Evolutionary conservation across 345 rosid species (phyloP).

Genomic region (Noccaea bulbosa): DNA sequence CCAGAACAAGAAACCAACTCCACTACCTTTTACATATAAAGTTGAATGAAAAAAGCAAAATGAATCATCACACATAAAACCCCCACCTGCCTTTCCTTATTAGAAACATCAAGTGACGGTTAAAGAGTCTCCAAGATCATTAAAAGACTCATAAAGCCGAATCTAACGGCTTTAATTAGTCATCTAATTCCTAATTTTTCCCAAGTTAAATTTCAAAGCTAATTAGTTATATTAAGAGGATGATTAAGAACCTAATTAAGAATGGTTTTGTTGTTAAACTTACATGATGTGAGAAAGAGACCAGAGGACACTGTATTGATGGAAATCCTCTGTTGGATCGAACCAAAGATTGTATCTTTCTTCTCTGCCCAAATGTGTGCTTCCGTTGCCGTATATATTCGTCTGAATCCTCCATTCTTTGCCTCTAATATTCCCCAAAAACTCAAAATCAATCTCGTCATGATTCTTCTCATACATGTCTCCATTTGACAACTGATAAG

Average conservation of each 20-base stretch:
- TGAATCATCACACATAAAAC: constrained; percentile 9
- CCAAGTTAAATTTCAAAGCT: constrained; percentile 6
- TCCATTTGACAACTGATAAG: constrained; percentile 86
- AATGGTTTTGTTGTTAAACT: constrained; percentile 33
- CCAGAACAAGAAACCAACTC: constrained; percentile 22
- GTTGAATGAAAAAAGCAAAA: neutral
- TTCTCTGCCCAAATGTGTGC: constrained; percentile 88
- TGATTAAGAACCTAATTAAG: neutral
- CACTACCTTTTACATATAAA: constrained; percentile 16
- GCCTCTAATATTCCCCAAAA: constrained; percentile 97
- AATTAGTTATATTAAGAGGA: constrained; percentile 5
- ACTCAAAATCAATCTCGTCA: constrained; percentile 97
- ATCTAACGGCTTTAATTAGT: neutral
- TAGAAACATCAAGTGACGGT: constrained; percentile 25
- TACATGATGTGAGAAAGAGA: constrained; percentile 84
- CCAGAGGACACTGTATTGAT: constrained; percentile 90
- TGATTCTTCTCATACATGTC: constrained; percentile 90
- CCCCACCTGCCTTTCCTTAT: constrained; percentile 20
- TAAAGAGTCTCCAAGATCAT: constrained; percentile 18
- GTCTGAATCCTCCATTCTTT: constrained; percentile 99
- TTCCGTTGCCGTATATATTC: constrained; percentile 89
- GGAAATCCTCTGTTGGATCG: constrained; percentile 90
- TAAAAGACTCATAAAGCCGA: constrained; percentile 11
- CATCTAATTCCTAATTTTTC: neutral
- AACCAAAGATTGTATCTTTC: constrained; percentile 95